phyloP scores from a whole-genome alignment of 2,329 filamentous ascomycete species.

The Calonectria honghensis region DNA sequence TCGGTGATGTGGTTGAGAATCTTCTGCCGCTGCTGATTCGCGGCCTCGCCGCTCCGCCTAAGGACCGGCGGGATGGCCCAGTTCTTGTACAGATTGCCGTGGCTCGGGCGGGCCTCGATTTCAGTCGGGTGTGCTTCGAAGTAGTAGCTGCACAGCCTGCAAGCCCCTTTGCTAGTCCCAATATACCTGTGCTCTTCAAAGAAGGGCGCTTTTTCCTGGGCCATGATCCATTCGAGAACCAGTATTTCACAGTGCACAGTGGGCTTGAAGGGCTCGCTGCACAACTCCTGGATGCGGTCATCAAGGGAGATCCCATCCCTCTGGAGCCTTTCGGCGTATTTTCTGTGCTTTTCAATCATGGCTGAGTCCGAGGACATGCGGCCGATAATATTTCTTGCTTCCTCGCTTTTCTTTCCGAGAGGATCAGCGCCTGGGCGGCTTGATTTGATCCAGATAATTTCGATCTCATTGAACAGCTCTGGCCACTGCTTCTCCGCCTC shows the following conservation, averaged over 20 bases:
- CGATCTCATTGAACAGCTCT: constrained; percentile 57
- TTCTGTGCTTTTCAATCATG: constrained; percentile 33
- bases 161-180: constrained; percentile 64
- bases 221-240: constrained; percentile 53
- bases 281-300: constrained; percentile 45
- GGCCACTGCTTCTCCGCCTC: constrained; percentile 52
- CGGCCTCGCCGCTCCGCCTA: constrained; percentile 28
- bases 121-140: constrained; percentile 55
- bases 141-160: constrained; percentile 62
- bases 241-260: constrained; percentile 57
- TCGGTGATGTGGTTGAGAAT: constrained; percentile 55
- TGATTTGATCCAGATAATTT: constrained; percentile 55
- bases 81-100: constrained; percentile 62
- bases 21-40: constrained; percentile 40
- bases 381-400: constrained; percentile 48
- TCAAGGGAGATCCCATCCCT: constrained; percentile 50
- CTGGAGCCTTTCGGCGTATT: constrained; percentile 49
- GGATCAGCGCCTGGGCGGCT: constrained; percentile 46
- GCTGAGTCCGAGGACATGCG: constrained; percentile 43
- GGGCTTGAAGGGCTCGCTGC: constrained; percentile 47
- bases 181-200: constrained; percentile 61
- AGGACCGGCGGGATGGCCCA: constrained; percentile 62
- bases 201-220: constrained; percentile 39
- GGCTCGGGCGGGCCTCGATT: constrained; percentile 56
- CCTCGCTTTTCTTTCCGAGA: constrained; percentile 43